phyloP scores from a whole-genome alignment of 2,329 filamentous ascomycete genomes.

The Monosporascus ibericus region DNA sequence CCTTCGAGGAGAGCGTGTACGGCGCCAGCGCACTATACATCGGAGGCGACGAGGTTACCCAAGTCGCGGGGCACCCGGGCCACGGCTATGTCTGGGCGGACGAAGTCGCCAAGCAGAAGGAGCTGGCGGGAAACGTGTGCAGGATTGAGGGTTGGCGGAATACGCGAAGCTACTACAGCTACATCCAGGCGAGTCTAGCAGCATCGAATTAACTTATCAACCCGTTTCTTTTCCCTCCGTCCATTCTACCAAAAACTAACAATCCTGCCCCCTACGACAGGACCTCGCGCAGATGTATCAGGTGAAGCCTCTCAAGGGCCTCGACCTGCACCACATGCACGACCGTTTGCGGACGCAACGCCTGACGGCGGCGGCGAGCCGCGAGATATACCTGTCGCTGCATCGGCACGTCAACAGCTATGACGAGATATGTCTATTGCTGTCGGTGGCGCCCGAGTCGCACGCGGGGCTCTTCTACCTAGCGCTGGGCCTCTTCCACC shows the following conservation, averaged over 20 bases:
- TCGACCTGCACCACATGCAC: slow-evolving; percentile 88
- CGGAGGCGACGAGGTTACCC: slow-evolving; percentile 65
- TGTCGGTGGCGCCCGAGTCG: slow-evolving; percentile 76
- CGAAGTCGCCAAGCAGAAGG: slow-evolving; percentile 70
- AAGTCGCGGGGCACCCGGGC: slow-evolving; percentile 47
- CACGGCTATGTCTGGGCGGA: slow-evolving; percentile 96
- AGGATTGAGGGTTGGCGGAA: slow-evolving; percentile 96
- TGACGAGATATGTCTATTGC: slow-evolving; percentile 77
- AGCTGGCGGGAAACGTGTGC: slow-evolving; percentile 85
- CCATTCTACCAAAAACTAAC: slow-evolving; percentile 21
- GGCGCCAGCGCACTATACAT: slow-evolving; percentile 87
- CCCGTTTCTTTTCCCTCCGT: neutral
- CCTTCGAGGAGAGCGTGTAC: slow-evolving; percentile 93
- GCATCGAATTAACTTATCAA: neutral
- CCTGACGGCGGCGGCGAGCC: slow-evolving; percentile 67
- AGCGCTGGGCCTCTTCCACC: slow-evolving; percentile 86
- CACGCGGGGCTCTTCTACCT: slow-evolving; percentile 89
- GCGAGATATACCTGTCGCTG: slow-evolving; percentile 80
- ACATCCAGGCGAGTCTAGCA: slow-evolving; percentile 64
- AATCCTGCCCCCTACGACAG: slow-evolving; percentile 35
- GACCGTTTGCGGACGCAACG: slow-evolving; percentile 82
- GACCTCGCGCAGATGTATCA: slow-evolving; percentile 61
- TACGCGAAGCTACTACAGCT: slow-evolving; percentile 91
- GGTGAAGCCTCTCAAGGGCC: slow-evolving; percentile 63
- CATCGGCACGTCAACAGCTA: slow-evolving; percentile 70